Percentiles rank a stretch among this genome's conserved stretches.
Conservation (phyloP, 2,329 filamentous ascomycete species). For the Aspergillus pseudonomiae region DNA sequence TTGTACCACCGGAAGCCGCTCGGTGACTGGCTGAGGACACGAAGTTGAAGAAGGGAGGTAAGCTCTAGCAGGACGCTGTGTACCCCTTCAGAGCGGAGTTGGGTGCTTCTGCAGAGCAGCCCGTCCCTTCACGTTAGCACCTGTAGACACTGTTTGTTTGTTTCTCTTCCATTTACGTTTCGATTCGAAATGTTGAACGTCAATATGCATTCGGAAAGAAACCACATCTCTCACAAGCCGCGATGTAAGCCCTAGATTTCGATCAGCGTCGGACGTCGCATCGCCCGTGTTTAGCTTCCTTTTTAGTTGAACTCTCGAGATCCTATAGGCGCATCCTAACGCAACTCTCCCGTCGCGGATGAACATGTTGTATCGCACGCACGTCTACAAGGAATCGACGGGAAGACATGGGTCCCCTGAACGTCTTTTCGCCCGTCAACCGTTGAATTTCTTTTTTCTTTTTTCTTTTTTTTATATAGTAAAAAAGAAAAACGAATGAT, state of each 20-base stretch:
- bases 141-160: background rate
- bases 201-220: background rate
- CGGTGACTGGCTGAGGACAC: background rate
- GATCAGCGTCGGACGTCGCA: slow-evolving; percentile 5
- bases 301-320: slow-evolving; percentile 7
- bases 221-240: background rate
- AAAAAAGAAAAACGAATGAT: background rate
- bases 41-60: background rate
- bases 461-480: background rate
- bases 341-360: slow-evolving; percentile 14
- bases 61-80: slow-evolving; percentile 6
- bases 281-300: slow-evolving; percentile 7
- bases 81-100: slow-evolving; percentile 6
- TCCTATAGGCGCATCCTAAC: slow-evolving; percentile 13
- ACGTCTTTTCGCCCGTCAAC: slow-evolving; percentile 13
- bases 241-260: slow-evolving; percentile 3
- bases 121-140: no score
- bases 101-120: slow-evolving; percentile 3
- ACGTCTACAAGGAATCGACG: slow-evolving; percentile 26
- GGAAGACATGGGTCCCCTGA: slow-evolving; percentile 23
- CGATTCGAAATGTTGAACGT: background rate
- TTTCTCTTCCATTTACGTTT: background rate
- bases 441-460: slow-evolving; percentile 8
- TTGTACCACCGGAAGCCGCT: background rate
- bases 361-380: slow-evolving; percentile 13